These are phyloP conservation scores for Filobasidium floriforme DNA, from an alignment of 768 basidiomycete genomes.

Conservation along the genomic window DNA sequence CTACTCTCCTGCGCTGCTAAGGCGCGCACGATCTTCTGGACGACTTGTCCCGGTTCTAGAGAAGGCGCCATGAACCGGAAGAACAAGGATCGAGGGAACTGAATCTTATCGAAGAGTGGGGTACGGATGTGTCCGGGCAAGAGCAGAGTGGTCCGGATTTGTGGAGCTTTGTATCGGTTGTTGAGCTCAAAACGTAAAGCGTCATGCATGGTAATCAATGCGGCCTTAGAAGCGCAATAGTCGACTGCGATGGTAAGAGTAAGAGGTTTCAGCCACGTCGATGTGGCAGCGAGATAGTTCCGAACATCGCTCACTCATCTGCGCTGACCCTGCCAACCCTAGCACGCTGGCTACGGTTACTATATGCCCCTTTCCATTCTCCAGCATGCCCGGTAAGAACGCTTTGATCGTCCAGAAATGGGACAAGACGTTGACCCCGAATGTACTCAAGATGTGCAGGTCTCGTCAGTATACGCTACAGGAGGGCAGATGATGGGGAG, in stretches of 20 bases:
- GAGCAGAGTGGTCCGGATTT: conserved; percentile 80
- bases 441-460: conserved; percentile 56
- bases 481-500: neutral
- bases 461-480: neutral
- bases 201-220: conserved; percentile 70
- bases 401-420: conserved; percentile 90
- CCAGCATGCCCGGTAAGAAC: conserved; percentile 82
- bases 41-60: conserved; percentile 63
- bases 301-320: conserved; percentile 56
- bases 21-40: conserved; percentile 72
- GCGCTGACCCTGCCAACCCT: conserved; percentile 63
- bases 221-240: conserved; percentile 88
- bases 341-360: conserved; percentile 73
- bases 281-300: neutral
- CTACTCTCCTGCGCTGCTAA: conserved; percentile 72
- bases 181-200: conserved; percentile 83
- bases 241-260: conserved; percentile 53
- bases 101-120: conserved; percentile 58
- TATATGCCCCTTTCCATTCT: conserved; percentile 71
- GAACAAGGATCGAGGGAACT: conserved; percentile 51
- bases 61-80: conserved; percentile 71
- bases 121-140: conserved; percentile 73
- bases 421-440: conserved; percentile 75
- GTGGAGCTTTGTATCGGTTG: conserved; percentile 63
- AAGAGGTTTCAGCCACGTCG: conserved; percentile 9